Conservation (phyloP, 192 early-diverging fungal species). For the Mortierella antarctica region DNA sequence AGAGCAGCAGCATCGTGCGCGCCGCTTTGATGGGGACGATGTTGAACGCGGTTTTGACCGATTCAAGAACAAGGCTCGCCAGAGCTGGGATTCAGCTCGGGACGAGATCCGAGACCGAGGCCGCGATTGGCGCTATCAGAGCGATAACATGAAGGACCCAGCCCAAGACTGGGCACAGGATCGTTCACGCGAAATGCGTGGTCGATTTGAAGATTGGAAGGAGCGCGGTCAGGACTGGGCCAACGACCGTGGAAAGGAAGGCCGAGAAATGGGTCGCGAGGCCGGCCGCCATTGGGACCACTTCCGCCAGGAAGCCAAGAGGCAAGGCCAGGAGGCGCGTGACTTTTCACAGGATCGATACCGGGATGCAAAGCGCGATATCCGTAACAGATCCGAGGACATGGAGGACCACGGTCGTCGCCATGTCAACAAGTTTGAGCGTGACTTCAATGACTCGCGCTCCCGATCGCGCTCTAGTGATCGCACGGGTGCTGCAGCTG, state of each 20-base stretch:
- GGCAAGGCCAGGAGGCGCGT: constrained; percentile 9
- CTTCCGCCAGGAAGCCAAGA: constrained; percentile 12
- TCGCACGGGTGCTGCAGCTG: neutral
- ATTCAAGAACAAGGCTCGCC: constrained; percentile 22
- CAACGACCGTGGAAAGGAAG: constrained; percentile 22
- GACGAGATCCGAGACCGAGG: constrained; percentile 13
- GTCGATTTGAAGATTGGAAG: constrained; percentile 11
- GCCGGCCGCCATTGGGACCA: constrained; percentile 13
- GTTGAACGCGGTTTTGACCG: constrained; percentile 32
- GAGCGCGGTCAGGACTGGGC: constrained; percentile 33
- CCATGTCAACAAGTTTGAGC: constrained; percentile 15
- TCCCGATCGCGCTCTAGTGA: neutral
- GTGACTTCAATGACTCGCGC: constrained; percentile 12
- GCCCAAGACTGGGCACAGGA: constrained; percentile 20
- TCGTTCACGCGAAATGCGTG: constrained; percentile 4
- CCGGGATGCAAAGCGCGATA: constrained; percentile 24
- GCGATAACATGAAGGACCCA: constrained; percentile 1
- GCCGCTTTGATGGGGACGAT: constrained; percentile 16
- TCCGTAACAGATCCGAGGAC: constrained; percentile 25
- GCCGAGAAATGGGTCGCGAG: constrained; percentile 6
- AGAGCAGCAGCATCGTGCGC: constrained; percentile 1
- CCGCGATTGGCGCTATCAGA: constrained; percentile 7
- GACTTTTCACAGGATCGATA: constrained; percentile 20
- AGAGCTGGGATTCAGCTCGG: constrained; percentile 21
- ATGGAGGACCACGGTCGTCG: constrained; percentile 20